Evolutionary conservation across 306 rosid species (phyloP).

Genomic region (Trifolium repens): DNA sequence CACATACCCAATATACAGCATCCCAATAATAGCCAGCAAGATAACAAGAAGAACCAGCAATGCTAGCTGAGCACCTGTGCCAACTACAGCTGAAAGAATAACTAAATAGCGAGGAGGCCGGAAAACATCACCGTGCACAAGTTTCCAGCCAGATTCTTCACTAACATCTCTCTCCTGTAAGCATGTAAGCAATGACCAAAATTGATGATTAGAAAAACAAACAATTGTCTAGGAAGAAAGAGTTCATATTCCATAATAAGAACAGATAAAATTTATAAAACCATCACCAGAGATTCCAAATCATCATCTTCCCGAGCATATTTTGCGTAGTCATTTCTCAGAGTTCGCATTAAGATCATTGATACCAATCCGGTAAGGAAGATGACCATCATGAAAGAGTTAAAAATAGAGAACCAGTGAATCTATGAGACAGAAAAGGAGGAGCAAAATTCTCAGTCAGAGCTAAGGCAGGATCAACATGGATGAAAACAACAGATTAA

Average conservation of each 20-base stretch:
- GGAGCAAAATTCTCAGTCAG: conserved; percentile 41
- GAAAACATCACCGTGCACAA: conserved; percentile 99
- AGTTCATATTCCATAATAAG: conserved; percentile 20
- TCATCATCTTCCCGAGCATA: conserved; percentile 99
- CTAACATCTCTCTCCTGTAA: conserved; percentile 95
- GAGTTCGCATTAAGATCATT: conserved; percentile 98
- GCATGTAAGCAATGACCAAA: conserved; percentile 34
- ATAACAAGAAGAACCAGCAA: conserved; percentile 94
- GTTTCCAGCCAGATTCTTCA: conserved; percentile 99
- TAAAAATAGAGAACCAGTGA: conserved; percentile 99
- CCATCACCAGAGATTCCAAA: conserved; percentile 87
- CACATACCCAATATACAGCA: conserved; percentile 82
- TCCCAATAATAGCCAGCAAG: conserved; percentile 92
- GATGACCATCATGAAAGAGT: conserved; percentile 99
- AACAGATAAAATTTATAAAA: conserved; percentile 36
- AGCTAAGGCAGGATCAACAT: background rate
- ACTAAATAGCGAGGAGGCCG: conserved; percentile 83
- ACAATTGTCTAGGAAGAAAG: conserved; percentile 1
- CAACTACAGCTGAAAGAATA: conserved; percentile 94
- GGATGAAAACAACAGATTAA: conserved; percentile 34
- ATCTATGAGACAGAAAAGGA: conserved; percentile 63
- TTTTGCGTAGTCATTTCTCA: conserved; percentile 98
- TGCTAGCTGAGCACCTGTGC: conserved; percentile 97
- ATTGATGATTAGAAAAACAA: conserved; percentile 34
- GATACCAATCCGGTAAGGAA: conserved; percentile 99